Evolutionary conservation across 352 stramenopile genomes (phyloP), one percentile per base, ranked within the genome.

Genomic region (Pythium sp.): DNA sequence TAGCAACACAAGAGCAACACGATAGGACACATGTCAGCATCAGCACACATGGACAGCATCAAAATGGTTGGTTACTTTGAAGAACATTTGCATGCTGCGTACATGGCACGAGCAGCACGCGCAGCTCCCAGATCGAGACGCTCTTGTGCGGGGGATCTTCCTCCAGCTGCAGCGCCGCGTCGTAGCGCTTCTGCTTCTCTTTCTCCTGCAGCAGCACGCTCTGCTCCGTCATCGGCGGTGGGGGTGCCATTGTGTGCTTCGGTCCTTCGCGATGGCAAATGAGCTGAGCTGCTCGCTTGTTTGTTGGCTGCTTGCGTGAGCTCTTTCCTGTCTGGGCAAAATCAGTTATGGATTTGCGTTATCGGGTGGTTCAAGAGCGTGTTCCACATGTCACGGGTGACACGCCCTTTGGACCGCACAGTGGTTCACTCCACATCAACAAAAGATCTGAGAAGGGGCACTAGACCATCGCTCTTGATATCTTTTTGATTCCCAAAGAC

Each of bases 21-120:
- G 28, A 30, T n/a, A 30, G 22, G 9, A 65, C 30, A 64, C 28
- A 67, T 34, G 60, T 26, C 46, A 53, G 20, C 26, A 24, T 18
- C 46, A 53, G 32, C 18, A 15, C 36, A 43, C 11, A 43, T 1
- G 18, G 11, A 43, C 36, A 43, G 36, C 36, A 43, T n/a, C n/a
- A n/a, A n/a, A n/a, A n/a, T n/a, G 3, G 18, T 3, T 43, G 36
- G 36, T 43, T 18, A 12, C 12, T 4, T 41, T 26, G 46, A 22
- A 9, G 14, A 24, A 30, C 8, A 8, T 51, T 30, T 30, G 28
- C 28, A 11, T 20, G 14, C 2, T 63, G 9, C 78, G 65, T 81
- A 93, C 85, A 93, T 28, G 85, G 82, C n/a, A 84, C 70, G 28
- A 93, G 79, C 67, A 93, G 72, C 64, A 91, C 81, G 55, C 81